These are phyloP conservation scores for Wickerhamomyces hampshirensis DNA, from an alignment of 805 yeast genomes.

Conservation along the genomic window DNA sequence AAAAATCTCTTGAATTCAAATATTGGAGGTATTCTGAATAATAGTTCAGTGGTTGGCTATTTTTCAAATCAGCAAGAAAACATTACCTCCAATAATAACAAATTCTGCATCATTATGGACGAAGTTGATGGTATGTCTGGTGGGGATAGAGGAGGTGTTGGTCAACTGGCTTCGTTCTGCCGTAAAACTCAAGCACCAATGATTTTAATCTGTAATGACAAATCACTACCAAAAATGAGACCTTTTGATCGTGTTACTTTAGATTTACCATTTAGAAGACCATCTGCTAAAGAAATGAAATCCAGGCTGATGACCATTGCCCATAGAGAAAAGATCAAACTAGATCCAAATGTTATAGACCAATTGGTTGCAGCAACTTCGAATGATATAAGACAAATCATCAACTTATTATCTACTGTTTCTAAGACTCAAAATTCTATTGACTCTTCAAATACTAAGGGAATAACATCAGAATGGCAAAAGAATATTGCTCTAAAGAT, in stretches of 20 bases:
- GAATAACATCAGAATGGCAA: slow-evolving; percentile 70
- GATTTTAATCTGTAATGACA: slow-evolving; percentile 91
- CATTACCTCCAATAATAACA: slow-evolving; percentile 38
- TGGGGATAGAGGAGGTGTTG: slow-evolving; percentile 98
- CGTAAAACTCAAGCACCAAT: slow-evolving; percentile 83
- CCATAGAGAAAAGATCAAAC: slow-evolving; percentile 70
- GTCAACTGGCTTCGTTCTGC: slow-evolving; percentile 85
- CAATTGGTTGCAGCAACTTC: slow-evolving; percentile 80
- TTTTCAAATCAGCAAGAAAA: slow-evolving; percentile 39
- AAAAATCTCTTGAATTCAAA: slow-evolving; percentile 67
- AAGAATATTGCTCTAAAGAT: slow-evolving; percentile 89
- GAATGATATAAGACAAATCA: slow-evolving; percentile 92
- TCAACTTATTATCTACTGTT: slow-evolving; percentile 81
- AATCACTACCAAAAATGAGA: slow-evolving; percentile 89
- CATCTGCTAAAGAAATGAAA: slow-evolving; percentile 74
- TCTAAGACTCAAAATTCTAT: slow-evolving; percentile 66
- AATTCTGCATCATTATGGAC: slow-evolving; percentile 88
- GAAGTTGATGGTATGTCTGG: slow-evolving; percentile 99
- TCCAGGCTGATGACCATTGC: slow-evolving; percentile 90
- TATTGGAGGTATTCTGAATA: slow-evolving; percentile 67
- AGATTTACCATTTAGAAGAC: slow-evolving; percentile 85
- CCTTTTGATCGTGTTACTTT: slow-evolving; percentile 82
- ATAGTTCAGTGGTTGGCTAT: slow-evolving; percentile 80
- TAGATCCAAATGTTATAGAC: slow-evolving; percentile 78
- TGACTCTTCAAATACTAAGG: slow-evolving; percentile 56